Base-by-base conservation (phyloP, 139 green algal species). In the Zygnema cylindricum region DNA sequence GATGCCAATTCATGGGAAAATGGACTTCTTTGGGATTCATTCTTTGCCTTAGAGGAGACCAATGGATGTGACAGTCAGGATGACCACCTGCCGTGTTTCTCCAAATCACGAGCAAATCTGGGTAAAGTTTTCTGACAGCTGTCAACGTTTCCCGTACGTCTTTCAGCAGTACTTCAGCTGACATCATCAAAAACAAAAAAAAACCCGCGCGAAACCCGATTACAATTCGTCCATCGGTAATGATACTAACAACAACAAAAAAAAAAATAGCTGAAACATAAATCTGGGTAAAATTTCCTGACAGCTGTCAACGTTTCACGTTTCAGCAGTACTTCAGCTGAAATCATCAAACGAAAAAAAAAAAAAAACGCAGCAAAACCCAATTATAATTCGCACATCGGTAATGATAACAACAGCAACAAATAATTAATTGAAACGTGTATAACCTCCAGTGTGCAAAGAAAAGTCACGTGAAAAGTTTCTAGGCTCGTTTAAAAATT, bases 41-140 rank as follows among this genome's bases (percentile, higher is more conserved):
- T 0, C 38, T 39, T 33, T 57, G 11, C 38, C 25, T 73, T 30
- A 87, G 16, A 2, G 81, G 81, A 30, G 57, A 25, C 23, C 36
- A 63, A 54, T 75, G 55, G 40, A 36, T 25, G 30, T 78, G n/a
- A 16, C 81, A 87, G 81, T 32, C 23, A 23, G 81, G 81, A 78
- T 87, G 81, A 38, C 81, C 81, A 16, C 35, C 81, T 36, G 55
- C 35, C 0, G 43, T 78, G 81, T 78, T 87, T 39, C 81, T 69
- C 81, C 81, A 87, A 41, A 87, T 81, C 11, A 86, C 30, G 1
- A 86, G 78, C 78, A 86, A 41, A 38, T 86, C 78, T 2, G 78
- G 78, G 22, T 63, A 86, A 11, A 86, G 71, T 43, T 3, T 41
- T 25, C 71, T 7, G 36, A 79, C 36, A 79, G 71, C 71, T 43